Conservation (phyloP, 345 rosid genomes). For the Pugionium dolabratum region DNA sequence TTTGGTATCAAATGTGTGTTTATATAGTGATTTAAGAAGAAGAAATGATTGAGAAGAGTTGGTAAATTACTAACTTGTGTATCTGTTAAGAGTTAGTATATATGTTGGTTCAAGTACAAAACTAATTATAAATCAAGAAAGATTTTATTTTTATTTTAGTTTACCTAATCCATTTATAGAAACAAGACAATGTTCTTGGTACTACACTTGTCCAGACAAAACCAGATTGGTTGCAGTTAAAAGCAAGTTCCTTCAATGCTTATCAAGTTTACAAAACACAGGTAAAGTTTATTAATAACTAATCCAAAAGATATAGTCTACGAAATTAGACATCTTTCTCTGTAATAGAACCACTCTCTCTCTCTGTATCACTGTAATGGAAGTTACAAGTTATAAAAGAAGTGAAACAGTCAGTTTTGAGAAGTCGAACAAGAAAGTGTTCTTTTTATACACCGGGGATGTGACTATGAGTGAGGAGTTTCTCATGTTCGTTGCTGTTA, state of each 20-base stretch:
- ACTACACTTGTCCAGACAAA: slow-evolving; percentile 26
- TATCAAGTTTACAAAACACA: slow-evolving; percentile 12
- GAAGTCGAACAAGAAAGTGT: neutral
- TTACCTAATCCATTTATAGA: slow-evolving; percentile 33
- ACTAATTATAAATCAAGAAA: slow-evolving; percentile 29
- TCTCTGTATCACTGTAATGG: slow-evolving; percentile 7
- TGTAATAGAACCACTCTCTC: slow-evolving; percentile 16
- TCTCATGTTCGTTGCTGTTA: slow-evolving; percentile 52
- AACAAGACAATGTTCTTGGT: slow-evolving; percentile 25
- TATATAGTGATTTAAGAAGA: slow-evolving; percentile 26
- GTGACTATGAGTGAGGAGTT: slow-evolving; percentile 53
- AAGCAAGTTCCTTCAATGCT: slow-evolving; percentile 11
- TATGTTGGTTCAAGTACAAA: slow-evolving; percentile 39
- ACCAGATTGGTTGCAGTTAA: slow-evolving; percentile 36
- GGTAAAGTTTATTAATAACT: neutral
- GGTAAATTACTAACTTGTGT: slow-evolving; percentile 26
- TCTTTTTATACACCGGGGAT: slow-evolving; percentile 52
- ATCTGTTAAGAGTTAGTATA: slow-evolving; percentile 39
- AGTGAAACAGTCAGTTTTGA: neutral
- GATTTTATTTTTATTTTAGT: neutral
- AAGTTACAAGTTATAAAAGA: slow-evolving; percentile 23
- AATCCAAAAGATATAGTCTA: slow-evolving; percentile 14
- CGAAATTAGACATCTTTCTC: slow-evolving; percentile 20
- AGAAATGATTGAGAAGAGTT: slow-evolving; percentile 32
- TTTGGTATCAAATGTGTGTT: slow-evolving; percentile 13